phyloP scores from a whole-genome alignment of 2,329 filamentous ascomycete species.

The Sporothrix luriei region DNA sequence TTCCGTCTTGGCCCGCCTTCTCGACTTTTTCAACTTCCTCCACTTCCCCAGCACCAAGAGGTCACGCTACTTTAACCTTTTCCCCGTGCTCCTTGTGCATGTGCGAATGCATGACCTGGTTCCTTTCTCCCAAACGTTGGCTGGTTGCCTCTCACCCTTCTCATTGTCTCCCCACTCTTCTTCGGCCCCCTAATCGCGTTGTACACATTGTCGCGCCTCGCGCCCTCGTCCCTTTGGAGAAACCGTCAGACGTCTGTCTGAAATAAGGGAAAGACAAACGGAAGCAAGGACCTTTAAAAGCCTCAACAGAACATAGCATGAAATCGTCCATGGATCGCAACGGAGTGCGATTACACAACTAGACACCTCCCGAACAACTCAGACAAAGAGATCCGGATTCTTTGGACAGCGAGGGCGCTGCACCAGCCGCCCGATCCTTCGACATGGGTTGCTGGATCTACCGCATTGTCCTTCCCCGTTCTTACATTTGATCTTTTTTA shows the following conservation, averaged over 20 bases:
- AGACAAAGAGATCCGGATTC: background rate
- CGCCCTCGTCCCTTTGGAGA: constrained; percentile 6
- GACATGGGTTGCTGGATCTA: constrained; percentile 21
- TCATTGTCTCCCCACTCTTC: background rate
- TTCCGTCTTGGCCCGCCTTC: background rate
- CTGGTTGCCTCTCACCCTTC: background rate
- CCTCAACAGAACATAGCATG: background rate
- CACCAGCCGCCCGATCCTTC: constrained; percentile 24
- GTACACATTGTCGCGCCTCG: background rate
- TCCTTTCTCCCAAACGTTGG: background rate
- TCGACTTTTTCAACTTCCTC: background rate
- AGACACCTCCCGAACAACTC: background rate
- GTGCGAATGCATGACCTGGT: background rate
- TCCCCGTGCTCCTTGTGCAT: background rate
- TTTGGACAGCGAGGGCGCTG: background rate
- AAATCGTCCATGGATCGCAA: constrained; percentile 9
- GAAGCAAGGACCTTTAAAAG: background rate
- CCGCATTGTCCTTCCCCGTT: background rate
- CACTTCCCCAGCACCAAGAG: constrained; percentile 18
- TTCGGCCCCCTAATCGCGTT: background rate
- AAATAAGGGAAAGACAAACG: background rate
- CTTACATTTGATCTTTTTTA: background rate
- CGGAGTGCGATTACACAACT: background rate
- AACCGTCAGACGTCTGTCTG: background rate
- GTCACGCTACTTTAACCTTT: constrained; percentile 12